Conservation (phyloP, 805 yeast species). For the Yamadazyma sp. region DNA sequence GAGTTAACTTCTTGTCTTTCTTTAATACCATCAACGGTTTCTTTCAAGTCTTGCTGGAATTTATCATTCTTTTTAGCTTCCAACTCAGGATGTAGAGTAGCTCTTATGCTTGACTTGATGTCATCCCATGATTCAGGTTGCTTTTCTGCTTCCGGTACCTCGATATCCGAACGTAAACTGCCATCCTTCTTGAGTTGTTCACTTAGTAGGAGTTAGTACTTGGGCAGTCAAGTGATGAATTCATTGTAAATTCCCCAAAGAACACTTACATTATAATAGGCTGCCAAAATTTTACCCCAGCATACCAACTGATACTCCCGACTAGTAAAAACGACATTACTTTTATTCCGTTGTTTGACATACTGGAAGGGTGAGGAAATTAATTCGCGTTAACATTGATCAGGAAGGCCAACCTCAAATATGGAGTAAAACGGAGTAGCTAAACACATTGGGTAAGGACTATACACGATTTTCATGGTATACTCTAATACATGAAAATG, state of each 20-base stretch:
- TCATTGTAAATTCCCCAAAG: no score
- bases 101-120: conserved; percentile 30
- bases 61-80: conserved; percentile 11
- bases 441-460: no score
- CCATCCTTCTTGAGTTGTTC: conserved; percentile 69
- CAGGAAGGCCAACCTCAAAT: no score
- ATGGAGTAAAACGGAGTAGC: no score
- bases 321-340: conserved; percentile 20
- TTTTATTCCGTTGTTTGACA: conserved; percentile 18
- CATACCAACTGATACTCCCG: conserved; percentile 37
- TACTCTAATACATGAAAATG: no score
- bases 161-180: conserved; percentile 58
- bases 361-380: background rate
- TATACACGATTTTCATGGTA: no score
- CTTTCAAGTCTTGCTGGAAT: conserved; percentile 8
- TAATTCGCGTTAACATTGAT: conserved; percentile 5
- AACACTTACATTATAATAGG: conserved; percentile 66
- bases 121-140: conserved; percentile 42
- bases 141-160: conserved; percentile 44
- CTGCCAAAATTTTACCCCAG: conserved; percentile 67
- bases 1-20: background rate
- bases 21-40: conserved; percentile 3
- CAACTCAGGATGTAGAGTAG: conserved; percentile 31
- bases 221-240: no score
- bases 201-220: no score